phyloP scores from a whole-genome alignment of 352 stramenopile species.

The Globisporangium perplexum region DNA sequence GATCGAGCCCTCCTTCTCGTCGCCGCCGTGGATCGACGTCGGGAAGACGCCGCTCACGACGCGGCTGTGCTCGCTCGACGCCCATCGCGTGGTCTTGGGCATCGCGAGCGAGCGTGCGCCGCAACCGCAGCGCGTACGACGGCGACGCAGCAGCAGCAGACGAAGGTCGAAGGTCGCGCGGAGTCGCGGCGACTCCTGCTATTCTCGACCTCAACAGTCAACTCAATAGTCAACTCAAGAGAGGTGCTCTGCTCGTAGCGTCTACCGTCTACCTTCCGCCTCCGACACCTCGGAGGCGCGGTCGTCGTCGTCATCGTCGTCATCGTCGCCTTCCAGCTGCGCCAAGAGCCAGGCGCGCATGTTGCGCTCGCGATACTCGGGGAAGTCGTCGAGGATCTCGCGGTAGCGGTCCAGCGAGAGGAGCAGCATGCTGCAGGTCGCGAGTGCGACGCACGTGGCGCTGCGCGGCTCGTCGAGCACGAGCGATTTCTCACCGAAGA shows the following conservation, averaged over 20 bases:
- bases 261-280: too few relatives aligned
- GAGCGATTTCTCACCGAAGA: slow-evolving; percentile 41
- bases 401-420: slow-evolving; percentile 41
- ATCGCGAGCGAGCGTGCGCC: neutral
- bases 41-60: slow-evolving; percentile 15
- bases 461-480: slow-evolving; percentile 36
- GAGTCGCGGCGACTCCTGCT: too few relatives aligned
- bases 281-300: too few relatives aligned
- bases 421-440: slow-evolving; percentile 34
- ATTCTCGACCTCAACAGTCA: too few relatives aligned
- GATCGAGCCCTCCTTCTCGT: slow-evolving; percentile 11
- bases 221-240: too few relatives aligned
- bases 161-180: too few relatives aligned
- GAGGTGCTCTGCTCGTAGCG: too few relatives aligned
- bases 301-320: too few relatives aligned
- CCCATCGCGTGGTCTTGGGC: slow-evolving; percentile 14
- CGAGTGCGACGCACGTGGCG: slow-evolving; percentile 35
- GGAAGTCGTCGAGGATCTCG: slow-evolving; percentile 36
- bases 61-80: slow-evolving; percentile 15
- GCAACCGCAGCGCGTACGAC: too few relatives aligned
- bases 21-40: slow-evolving; percentile 12
- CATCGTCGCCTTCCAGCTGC: slow-evolving; percentile 2
- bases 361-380: slow-evolving; percentile 42
- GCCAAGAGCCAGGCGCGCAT: slow-evolving; percentile 38
- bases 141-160: neutral